These are phyloP conservation scores for Candida freyschussii DNA, from an alignment of 1,139 yeast species.

Conservation along the genomic window DNA sequence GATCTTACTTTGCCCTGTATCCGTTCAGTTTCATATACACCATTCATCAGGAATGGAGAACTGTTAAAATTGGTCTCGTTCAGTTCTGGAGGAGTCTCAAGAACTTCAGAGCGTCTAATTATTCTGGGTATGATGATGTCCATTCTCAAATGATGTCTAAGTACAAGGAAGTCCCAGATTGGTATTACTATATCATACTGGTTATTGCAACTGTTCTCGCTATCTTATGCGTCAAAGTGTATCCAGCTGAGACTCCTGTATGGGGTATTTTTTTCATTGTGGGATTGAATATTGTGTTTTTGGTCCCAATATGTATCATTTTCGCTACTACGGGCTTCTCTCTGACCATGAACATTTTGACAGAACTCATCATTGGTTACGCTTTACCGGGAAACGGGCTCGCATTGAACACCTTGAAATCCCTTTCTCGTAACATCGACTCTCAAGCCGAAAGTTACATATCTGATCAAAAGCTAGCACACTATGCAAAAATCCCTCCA, in stretches of 20 bases:
- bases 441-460: slow-evolving; percentile 56
- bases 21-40: slow-evolving; percentile 53
- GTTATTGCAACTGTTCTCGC: slow-evolving; percentile 45
- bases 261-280: slow-evolving; percentile 55
- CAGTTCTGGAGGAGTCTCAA: slow-evolving; percentile 20
- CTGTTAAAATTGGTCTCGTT: slow-evolving; percentile 26
- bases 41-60: slow-evolving; percentile 26
- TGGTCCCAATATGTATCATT: slow-evolving; percentile 45
- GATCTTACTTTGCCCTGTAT: slow-evolving; percentile 53
- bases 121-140: slow-evolving; percentile 36
- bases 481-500: slow-evolving; percentile 57
- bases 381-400: slow-evolving; percentile 60
- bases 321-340: slow-evolving; percentile 49
- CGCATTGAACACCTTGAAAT: slow-evolving; percentile 54
- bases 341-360: slow-evolving; percentile 52
- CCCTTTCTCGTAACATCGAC: slow-evolving; percentile 53
- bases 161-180: slow-evolving; percentile 59
- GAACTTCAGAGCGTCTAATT: slow-evolving; percentile 5
- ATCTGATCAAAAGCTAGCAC: slow-evolving; percentile 54
- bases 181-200: slow-evolving; percentile 49
- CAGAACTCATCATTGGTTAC: slow-evolving; percentile 59
- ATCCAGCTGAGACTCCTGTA: slow-evolving; percentile 40
- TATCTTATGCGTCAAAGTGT: slow-evolving; percentile 41
- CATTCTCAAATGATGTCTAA: slow-evolving; percentile 51
- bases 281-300: slow-evolving; percentile 47